Conservation (phyloP, 202 grass and related monocot genomes). For the Brachypodium distachyon region DNA sequence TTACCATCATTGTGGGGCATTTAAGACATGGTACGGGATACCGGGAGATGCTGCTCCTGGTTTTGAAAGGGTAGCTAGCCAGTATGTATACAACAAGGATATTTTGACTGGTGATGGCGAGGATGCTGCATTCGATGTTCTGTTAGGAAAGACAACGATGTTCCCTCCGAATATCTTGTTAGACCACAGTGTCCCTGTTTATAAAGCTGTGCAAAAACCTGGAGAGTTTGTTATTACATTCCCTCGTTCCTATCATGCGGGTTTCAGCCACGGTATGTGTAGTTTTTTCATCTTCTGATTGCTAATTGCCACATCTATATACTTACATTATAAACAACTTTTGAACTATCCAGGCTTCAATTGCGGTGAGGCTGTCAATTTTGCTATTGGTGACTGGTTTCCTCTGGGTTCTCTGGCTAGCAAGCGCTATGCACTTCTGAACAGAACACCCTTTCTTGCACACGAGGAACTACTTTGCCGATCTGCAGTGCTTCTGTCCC, state of each 20-base stretch:
- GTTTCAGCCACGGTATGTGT: conserved; percentile 87
- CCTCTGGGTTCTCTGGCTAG: conserved; percentile 71
- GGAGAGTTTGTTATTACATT: conserved; percentile 97
- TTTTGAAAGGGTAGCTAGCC: conserved; percentile 72
- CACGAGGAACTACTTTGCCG: conserved; percentile 82
- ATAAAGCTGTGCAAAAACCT: conserved; percentile 88
- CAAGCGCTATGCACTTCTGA: conserved; percentile 69
- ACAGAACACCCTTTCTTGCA: conserved; percentile 79
- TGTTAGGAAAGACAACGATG: conserved; percentile 94
- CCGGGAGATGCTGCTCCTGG: conserved; percentile 70
- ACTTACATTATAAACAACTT: not conserved
- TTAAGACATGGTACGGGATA: conserved; percentile 95
- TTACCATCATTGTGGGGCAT: conserved; percentile 96
- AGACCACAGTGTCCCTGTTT: conserved; percentile 76
- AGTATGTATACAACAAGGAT: conserved; percentile 75
- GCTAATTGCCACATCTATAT: not conserved
- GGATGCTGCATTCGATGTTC: conserved; percentile 91
- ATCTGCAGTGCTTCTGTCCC: conserved; percentile 54
- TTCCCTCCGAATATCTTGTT: conserved; percentile 89
- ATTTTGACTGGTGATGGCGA: conserved; percentile 68
- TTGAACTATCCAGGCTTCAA: conserved; percentile 66
- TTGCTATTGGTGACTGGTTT: conserved; percentile 91
- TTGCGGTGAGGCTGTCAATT: conserved; percentile 98
- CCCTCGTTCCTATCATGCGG: conserved; percentile 80
- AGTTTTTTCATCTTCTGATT: not conserved